phyloP scores from a whole-genome alignment of 2,329 filamentous ascomycete genomes.

The Simplicillium aogashimaense region DNA sequence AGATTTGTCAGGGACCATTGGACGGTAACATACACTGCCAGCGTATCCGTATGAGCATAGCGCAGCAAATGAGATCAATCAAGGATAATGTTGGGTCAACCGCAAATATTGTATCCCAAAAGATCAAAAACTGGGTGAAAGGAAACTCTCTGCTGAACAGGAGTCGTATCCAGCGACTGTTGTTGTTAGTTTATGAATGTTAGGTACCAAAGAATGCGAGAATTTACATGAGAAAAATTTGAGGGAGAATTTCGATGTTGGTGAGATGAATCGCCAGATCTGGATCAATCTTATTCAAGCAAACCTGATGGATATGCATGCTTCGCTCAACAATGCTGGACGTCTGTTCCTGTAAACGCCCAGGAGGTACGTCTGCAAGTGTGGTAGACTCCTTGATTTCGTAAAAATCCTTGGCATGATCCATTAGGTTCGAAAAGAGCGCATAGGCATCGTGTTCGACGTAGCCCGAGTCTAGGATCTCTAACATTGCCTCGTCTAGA shows the following conservation, averaged over 20 bases:
- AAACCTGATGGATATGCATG: slow-evolving; percentile 75
- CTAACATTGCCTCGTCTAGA: slow-evolving; percentile 45
- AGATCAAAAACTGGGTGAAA: slow-evolving; percentile 69
- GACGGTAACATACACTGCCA: slow-evolving; percentile 65
- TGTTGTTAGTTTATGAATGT: background rate
- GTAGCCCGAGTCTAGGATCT: slow-evolving; percentile 61
- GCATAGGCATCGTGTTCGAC: slow-evolving; percentile 88
- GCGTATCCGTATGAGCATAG: slow-evolving; percentile 85
- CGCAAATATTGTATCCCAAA: slow-evolving; percentile 91
- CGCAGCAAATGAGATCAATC: slow-evolving; percentile 83
- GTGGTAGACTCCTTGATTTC: slow-evolving; percentile 47
- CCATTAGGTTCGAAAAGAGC: slow-evolving; percentile 81
- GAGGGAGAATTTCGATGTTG: slow-evolving; percentile 81
- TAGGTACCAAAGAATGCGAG: background rate
- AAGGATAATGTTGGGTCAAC: slow-evolving; percentile 72
- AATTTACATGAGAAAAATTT: slow-evolving; percentile 84
- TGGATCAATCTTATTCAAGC: slow-evolving; percentile 70
- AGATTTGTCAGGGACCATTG: background rate
- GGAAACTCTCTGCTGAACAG: slow-evolving; percentile 90
- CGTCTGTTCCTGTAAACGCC: slow-evolving; percentile 23
- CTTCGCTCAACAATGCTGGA: slow-evolving; percentile 71
- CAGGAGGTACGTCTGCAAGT: slow-evolving; percentile 12
- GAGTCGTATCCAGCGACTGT: slow-evolving; percentile 82
- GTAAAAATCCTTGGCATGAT: slow-evolving; percentile 77
- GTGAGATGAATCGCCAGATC: slow-evolving; percentile 73